Evolutionary conservation across 2,329 filamentous ascomycete species (phyloP).

Genomic region (Rugonectria rugulosa): DNA sequence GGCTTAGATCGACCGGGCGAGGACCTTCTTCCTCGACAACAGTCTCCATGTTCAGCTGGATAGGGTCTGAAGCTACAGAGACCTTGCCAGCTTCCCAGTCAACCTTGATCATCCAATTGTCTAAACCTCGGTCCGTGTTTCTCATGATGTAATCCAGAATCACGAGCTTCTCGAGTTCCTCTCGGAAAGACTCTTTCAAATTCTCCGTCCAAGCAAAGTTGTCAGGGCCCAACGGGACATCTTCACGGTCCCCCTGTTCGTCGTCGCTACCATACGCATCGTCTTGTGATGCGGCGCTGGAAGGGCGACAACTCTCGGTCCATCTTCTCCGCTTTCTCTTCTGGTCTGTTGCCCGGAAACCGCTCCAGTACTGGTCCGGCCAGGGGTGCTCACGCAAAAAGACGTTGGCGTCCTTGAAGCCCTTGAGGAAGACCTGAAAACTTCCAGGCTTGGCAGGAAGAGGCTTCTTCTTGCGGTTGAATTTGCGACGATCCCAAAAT

Average conservation of each 20-base stretch:
- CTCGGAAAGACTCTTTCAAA: constrained; percentile 89
- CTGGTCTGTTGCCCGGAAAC: constrained; percentile 73
- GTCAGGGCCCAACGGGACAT: constrained; percentile 60
- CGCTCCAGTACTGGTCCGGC: constrained; percentile 85
- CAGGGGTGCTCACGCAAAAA: constrained; percentile 95
- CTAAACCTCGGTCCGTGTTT: constrained; percentile 93
- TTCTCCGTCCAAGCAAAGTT: constrained; percentile 86
- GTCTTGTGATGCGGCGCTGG: constrained; percentile 56
- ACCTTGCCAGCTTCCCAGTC: constrained; percentile 85
- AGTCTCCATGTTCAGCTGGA: constrained; percentile 68
- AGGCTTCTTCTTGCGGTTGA: constrained; percentile 84
- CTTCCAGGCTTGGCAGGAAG: constrained; percentile 92
- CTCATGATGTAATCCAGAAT: constrained; percentile 99
- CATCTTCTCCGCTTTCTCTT: constrained; percentile 69
- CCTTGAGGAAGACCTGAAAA: constrained; percentile 97
- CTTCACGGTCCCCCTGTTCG: constrained; percentile 55
- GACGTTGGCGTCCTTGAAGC: constrained; percentile 95
- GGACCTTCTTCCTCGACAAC: constrained; percentile 56
- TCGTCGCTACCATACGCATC: constrained; percentile 72
- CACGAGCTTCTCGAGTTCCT: constrained; percentile 95
- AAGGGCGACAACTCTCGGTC: constrained; percentile 82
- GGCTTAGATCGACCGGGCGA: constrained; percentile 65
- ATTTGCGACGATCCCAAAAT: constrained; percentile 92
- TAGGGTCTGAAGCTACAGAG: constrained; percentile 84
- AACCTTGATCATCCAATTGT: constrained; percentile 99